phyloP scores from a whole-genome alignment of 352 stramenopile genomes.

The Phytophthora constricta region DNA sequence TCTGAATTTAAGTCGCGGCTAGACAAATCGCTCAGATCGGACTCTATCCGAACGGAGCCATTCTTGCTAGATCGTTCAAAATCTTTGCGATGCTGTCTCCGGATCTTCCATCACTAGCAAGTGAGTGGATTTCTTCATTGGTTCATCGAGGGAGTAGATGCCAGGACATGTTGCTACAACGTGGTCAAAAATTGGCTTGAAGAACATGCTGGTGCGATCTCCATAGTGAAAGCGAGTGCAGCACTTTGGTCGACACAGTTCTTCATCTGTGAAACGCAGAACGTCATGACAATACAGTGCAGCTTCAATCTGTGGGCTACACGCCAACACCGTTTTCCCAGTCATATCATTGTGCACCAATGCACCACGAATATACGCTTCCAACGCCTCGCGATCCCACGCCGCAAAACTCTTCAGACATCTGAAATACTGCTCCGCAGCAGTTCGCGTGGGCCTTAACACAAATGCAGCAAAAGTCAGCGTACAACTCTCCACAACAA shows the following conservation, averaged over 20 bases:
- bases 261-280: slow-evolving; percentile 34
- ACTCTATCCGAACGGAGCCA: slow-evolving; percentile 2
- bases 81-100: slow-evolving; percentile 34
- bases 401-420: slow-evolving; percentile 41
- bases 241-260: slow-evolving; percentile 43
- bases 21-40: too few species aligned
- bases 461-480: not conserved
- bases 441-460: slow-evolving; percentile 20
- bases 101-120: slow-evolving; percentile 49
- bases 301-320: slow-evolving; percentile 45
- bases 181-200: slow-evolving; percentile 29
- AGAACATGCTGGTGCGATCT: slow-evolving; percentile 42
- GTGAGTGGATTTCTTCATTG: slow-evolving; percentile 44
- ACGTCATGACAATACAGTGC: slow-evolving; percentile 45
- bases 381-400: slow-evolving; percentile 48
- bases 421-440: slow-evolving; percentile 22
- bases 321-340: slow-evolving; percentile 38
- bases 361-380: slow-evolving; percentile 37
- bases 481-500: not conserved
- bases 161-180: slow-evolving; percentile 26
- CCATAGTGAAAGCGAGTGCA: slow-evolving; percentile 41
- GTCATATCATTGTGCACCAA: slow-evolving; percentile 39
- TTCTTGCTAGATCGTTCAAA: slow-evolving; percentile 33
- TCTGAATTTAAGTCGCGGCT: too few species aligned
- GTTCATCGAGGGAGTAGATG: slow-evolving; percentile 36